Conservation (phyloP, 2,329 filamentous ascomycete genomes). For the Cercospora nicotianae region DNA sequence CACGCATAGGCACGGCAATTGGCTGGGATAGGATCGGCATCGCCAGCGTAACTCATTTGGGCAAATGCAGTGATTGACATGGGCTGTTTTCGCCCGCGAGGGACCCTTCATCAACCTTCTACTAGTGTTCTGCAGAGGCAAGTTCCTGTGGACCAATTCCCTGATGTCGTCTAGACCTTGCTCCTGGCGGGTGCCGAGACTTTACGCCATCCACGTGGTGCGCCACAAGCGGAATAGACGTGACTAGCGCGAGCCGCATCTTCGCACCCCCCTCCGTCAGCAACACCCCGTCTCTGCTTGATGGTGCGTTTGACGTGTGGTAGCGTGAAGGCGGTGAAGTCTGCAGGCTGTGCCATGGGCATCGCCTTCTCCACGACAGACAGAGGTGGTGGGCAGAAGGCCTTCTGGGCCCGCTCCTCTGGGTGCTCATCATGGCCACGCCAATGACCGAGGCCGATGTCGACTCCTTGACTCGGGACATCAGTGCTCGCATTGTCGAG, state of each 20-base stretch:
- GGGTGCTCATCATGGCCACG: not conserved
- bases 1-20: not conserved
- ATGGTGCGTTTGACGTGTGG: not conserved
- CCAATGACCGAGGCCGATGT: constrained; percentile 17
- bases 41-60: not conserved
- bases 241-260: not conserved
- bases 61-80: not conserved
- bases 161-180: not conserved
- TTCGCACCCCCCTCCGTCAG: not conserved
- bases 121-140: not conserved
- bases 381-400: not conserved
- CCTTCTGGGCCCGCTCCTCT: not conserved
- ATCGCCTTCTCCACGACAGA: not conserved
- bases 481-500: constrained; percentile 23
- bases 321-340: not conserved
- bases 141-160: not conserved
- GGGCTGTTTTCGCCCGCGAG: not conserved
- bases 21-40: not conserved
- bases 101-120: not conserved
- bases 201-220: not conserved
- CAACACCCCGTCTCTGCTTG: not conserved
- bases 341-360: not conserved
- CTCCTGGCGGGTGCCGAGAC: not conserved
- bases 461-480: constrained; percentile 23
- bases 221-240: not conserved